These are phyloP conservation scores for Kitagawia praeruptora DNA, from an alignment of 129 eudicot species.

Conservation along the genomic window DNA sequence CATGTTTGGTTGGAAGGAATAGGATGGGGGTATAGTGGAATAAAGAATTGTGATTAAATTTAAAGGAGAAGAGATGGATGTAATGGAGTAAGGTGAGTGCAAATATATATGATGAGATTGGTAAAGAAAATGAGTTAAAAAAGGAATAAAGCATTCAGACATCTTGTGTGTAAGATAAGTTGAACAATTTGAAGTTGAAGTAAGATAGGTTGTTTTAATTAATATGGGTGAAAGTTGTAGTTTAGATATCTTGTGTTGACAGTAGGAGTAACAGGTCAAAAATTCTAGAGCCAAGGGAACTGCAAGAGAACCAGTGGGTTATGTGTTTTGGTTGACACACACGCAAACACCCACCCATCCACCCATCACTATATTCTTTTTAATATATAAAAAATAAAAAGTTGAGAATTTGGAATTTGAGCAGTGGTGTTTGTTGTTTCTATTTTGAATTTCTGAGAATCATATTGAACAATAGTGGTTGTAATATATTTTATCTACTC, in stretches of 20 bases:
- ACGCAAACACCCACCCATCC: too few relatives aligned
- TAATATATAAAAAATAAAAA: too few relatives aligned
- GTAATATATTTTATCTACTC: not conserved
- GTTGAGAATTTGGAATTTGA: not conserved
- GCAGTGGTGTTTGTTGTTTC: not conserved
- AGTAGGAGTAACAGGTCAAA: not conserved
- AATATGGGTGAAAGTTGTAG: not conserved
- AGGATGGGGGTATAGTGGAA: not conserved
- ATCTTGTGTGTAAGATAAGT: too few relatives aligned
- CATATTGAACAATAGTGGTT: not conserved
- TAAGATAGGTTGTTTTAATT: not conserved
- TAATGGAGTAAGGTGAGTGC: not conserved
- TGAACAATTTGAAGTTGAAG: not conserved
- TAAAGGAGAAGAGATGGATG: not conserved
- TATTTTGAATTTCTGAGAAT: not conserved
- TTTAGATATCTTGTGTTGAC: not conserved
- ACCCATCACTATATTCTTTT: too few relatives aligned
- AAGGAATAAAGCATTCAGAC: not conserved
- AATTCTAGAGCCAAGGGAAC: not conserved
- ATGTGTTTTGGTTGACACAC: not conserved
- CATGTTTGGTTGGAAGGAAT: not conserved
- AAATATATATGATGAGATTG: not conserved
- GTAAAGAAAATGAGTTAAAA: not conserved
- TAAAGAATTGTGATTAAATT: not conserved
- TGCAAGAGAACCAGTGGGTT: not conserved